Percentiles rank a stretch among this genome's conserved stretches.
These are phyloP conservation scores for Skeletonema costatum DNA, from an alignment of 108 stramenopile genomes.

Conservation along the genomic window DNA sequence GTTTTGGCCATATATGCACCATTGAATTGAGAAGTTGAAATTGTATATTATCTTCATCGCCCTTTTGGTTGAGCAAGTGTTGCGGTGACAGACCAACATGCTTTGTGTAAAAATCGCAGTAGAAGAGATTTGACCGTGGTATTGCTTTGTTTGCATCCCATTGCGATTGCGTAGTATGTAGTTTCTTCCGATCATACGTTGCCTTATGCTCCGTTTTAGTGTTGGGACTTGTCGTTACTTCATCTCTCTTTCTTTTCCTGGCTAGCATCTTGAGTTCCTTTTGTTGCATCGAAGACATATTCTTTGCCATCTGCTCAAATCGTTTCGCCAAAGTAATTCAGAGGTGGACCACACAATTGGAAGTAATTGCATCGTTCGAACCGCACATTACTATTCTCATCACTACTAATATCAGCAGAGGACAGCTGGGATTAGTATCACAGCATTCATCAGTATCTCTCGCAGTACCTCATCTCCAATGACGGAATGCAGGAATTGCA, in stretches of 20 bases:
- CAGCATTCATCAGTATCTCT: conserved; percentile 44
- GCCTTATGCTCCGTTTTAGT: conserved; percentile 20
- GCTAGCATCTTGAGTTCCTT: neutral
- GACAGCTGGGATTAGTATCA: conserved; percentile 44
- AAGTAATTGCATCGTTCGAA: conserved; percentile 58
- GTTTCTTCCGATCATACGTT: conserved; percentile 17
- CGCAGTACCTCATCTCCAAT: conserved; percentile 47
- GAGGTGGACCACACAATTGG: conserved; percentile 69
- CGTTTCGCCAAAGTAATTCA: conserved; percentile 36
- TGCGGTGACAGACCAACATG: conserved; percentile 43
- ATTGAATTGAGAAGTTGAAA: conserved; percentile 44
- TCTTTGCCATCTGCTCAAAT: conserved; percentile 12
- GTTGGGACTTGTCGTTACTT: neutral
- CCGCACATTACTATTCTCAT: neutral
- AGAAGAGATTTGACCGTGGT: conserved; percentile 48
- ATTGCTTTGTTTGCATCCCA: conserved; percentile 49
- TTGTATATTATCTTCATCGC: neutral
- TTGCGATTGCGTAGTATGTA: neutral
- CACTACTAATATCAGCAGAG: neutral
- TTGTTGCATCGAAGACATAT: neutral
- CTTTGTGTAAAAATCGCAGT: conserved; percentile 45
- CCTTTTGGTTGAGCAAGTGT: conserved; percentile 37
- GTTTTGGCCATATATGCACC: conserved; percentile 25
- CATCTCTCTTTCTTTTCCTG: conserved; percentile 6
- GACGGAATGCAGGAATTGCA: conserved; percentile 42